phyloP scores from a whole-genome alignment of 805 yeast genomes.

The Myxozyma mucilagina region DNA sequence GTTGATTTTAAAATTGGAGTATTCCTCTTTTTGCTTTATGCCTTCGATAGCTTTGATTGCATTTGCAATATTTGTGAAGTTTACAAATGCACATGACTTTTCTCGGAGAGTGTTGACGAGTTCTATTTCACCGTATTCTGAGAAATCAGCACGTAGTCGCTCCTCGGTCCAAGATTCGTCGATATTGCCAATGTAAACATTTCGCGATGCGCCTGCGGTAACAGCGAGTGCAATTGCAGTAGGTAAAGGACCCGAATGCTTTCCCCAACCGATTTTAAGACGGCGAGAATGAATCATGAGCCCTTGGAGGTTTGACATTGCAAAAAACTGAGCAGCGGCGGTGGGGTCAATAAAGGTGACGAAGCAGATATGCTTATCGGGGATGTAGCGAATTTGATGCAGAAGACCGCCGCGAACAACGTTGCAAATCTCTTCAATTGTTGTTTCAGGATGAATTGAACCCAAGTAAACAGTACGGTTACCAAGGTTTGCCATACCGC shows the following conservation, averaged over 20 bases:
- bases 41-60: conserved; percentile 94
- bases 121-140: conserved; percentile 89
- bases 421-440: conserved; percentile 91
- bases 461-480: conserved; percentile 93
- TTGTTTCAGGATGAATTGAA: conserved; percentile 81
- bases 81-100: conserved; percentile 86
- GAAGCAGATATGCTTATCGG: conserved; percentile 88
- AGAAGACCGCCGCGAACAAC: conserved; percentile 93
- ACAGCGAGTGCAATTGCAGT: conserved; percentile 87
- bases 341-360: conserved; percentile 95
- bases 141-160: conserved; percentile 69
- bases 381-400: conserved; percentile 75
- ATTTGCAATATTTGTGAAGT: conserved; percentile 85
- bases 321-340: conserved; percentile 96
- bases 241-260: conserved; percentile 89
- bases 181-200: conserved; percentile 82
- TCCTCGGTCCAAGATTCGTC: conserved; percentile 48
- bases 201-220: conserved; percentile 90
- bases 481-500: conserved; percentile 88
- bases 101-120: conserved; percentile 86
- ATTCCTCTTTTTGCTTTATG: conserved; percentile 68
- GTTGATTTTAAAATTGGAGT: conserved; percentile 70
- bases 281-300: conserved; percentile 80
- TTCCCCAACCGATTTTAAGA: conserved; percentile 96
- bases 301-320: conserved; percentile 89